Evolutionary conservation across 768 basidiomycete species (phyloP).

Genomic region (Tulasnella sp.): DNA sequence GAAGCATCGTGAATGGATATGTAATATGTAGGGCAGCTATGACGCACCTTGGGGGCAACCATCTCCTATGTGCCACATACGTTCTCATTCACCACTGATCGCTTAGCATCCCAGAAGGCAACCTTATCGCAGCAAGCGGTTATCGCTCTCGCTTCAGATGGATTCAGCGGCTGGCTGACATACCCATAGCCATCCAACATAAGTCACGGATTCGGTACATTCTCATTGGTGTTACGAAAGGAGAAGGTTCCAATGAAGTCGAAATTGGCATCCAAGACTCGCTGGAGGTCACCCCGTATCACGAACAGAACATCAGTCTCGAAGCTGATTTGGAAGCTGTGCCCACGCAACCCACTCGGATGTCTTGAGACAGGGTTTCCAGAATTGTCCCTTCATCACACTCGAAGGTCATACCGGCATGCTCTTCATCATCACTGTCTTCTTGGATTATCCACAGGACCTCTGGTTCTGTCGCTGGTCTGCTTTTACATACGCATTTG

Average conservation of each 20-base stretch:
- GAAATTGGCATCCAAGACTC: constrained; percentile 25
- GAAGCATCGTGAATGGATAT: no score
- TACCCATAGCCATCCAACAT: constrained; percentile 32
- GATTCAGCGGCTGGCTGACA: constrained; percentile 34
- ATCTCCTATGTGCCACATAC: constrained; percentile 45
- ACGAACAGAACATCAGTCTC: no score
- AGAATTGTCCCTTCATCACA: no score
- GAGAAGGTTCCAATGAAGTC: constrained; percentile 29
- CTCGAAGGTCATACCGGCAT: no score
- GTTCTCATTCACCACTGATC: constrained; percentile 33
- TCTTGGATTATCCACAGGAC: no score
- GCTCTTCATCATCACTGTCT: no score
- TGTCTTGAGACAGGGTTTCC: no score
- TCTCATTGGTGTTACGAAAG: constrained; percentile 22
- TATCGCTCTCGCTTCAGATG: constrained; percentile 32
- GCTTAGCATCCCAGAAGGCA: constrained; percentile 31
- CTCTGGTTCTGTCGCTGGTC: no score
- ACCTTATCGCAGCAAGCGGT: constrained; percentile 30
- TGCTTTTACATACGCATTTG: no score
- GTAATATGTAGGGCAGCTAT: neutral
- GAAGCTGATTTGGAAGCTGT: no score
- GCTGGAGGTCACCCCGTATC: constrained; percentile 19
- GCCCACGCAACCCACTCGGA: no score
- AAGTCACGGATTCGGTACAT: constrained; percentile 35
- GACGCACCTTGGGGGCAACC: constrained; percentile 26